Conservation (phyloP, 495 filamentous ascomycete species). For the Xylaria venustula region DNA sequence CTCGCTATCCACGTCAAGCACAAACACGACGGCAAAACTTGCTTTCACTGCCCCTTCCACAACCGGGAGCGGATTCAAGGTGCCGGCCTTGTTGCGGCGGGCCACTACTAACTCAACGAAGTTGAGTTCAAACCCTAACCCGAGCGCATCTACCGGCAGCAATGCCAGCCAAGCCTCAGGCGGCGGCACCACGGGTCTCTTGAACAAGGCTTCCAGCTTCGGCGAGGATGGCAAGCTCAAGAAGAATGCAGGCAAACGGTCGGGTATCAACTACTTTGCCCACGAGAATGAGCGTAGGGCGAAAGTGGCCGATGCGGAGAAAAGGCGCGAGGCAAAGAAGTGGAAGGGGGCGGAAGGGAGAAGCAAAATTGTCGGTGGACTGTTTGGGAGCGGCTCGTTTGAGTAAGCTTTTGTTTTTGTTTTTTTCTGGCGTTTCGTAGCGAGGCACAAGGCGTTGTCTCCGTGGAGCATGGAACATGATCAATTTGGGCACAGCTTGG, state of each 20-base stretch:
- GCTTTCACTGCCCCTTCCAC: conserved; percentile 59
- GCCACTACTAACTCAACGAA: conserved; percentile 64
- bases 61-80: conserved; percentile 57
- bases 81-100: conserved; percentile 75
- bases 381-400: conserved; percentile 53
- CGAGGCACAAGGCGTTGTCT: background rate
- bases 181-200: conserved; percentile 34
- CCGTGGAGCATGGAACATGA: background rate
- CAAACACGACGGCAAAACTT: conserved; percentile 38
- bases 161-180: conserved; percentile 34
- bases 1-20: conserved; percentile 20
- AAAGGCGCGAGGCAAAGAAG: conserved; percentile 64
- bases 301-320: conserved; percentile 58
- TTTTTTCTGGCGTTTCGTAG: no score
- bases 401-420: conserved; percentile 33
- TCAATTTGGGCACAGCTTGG: background rate
- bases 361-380: conserved; percentile 44
- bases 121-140: conserved; percentile 25
- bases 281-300: conserved; percentile 66
- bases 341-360: conserved; percentile 61
- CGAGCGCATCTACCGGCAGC: conserved; percentile 26
- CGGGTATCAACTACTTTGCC: conserved; percentile 75
- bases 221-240: conserved; percentile 57
- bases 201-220: conserved; percentile 36
- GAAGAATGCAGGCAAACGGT: conserved; percentile 61